Evolutionary conservation across 1,139 yeast genomes (phyloP), one percentile per base, ranked within the genome.

Genomic region (Suhomyces wounanorum): DNA sequence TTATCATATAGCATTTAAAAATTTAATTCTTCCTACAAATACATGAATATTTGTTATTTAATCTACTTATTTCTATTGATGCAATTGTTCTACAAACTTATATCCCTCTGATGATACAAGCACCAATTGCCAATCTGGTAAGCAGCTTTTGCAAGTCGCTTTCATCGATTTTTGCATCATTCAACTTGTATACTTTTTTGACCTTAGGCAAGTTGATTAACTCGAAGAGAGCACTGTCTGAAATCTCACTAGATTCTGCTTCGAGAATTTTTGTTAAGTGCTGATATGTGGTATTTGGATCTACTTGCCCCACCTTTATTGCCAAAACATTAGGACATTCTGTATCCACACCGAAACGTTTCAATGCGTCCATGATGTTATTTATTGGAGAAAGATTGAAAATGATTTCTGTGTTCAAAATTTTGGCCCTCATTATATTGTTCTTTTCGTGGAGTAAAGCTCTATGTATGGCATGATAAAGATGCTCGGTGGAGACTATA

Each of bases 321-420:
- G 66, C 72, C 3, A 76, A 61, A 11, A 73, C 55, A 45, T 65
- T 66, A 10, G 59, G 54, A 42, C 70, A 61, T 16, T 59, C 55
- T 14, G 64, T 65, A 57, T 71, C 76, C 16, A 77, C 67, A 0
- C 81, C 81, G 59, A 77, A 77, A 50, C 72, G 57, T 49, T 66
- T 70, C 53, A 77, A 64, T 1, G 81, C 78, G 51, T 77, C 80
- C 65, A 68, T 66, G 43, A 77, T 73, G 52, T 74, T 76, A 61
- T 75, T 77, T 14, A 72, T 65, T 1, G 81, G 79, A 3, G 77
- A 72, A 52, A 77, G 64, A 53, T 68, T 73, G 55, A 70, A 68
- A 23, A 77, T 68, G 36, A 76, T 71, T 55, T 77, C 81, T 0
- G 81, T 70, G 54, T 75, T 69, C 49, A 77, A 61, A 1, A 78